phyloP scores from a whole-genome alignment of 257 asterid genomes.

The Nyctanthes arbortristis region DNA sequence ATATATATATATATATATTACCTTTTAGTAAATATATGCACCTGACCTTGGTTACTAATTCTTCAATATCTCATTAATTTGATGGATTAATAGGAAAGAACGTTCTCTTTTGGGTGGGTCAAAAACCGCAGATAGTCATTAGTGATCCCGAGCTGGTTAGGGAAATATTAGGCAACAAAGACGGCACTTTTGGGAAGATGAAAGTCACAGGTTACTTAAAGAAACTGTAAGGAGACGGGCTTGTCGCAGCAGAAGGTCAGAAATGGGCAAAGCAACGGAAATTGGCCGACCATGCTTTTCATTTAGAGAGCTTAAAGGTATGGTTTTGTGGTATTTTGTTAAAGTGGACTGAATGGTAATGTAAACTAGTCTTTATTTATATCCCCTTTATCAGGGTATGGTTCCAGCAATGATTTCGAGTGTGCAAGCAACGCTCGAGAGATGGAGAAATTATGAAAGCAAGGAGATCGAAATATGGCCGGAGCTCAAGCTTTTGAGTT shows the following conservation, averaged over 20 bases:
- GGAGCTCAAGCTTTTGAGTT: slow-evolving; percentile 42
- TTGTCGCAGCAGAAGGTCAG: slow-evolving; percentile 43
- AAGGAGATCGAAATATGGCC: slow-evolving; percentile 42
- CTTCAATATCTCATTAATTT: neutral
- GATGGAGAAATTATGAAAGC: slow-evolving; percentile 33
- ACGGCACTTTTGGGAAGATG: slow-evolving; percentile 31
- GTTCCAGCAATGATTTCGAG: slow-evolving; percentile 53
- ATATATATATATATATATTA: too few species aligned
- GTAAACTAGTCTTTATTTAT: neutral
- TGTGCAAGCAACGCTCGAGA: slow-evolving; percentile 43
- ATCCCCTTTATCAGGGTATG: slow-evolving; percentile 37
- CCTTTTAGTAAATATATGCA: neutral
- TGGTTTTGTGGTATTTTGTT: neutral
- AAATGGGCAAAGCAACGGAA: slow-evolving; percentile 55
- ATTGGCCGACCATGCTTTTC: slow-evolving; percentile 60
- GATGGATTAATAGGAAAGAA: slow-evolving; percentile 40
- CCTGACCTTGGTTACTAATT: neutral
- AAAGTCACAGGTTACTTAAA: slow-evolving; percentile 1
- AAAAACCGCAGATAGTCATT: slow-evolving; percentile 39
- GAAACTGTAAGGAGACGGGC: slow-evolving; percentile 52
- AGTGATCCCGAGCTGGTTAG: slow-evolving; percentile 53
- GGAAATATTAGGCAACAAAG: slow-evolving; percentile 51
- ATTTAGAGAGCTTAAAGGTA: slow-evolving; percentile 55
- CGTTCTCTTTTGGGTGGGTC: slow-evolving; percentile 47
- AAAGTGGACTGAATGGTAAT: neutral